These are phyloP conservation scores for Ogataea glucozyma DNA, from an alignment of 805 yeast genomes.

Conservation along the genomic window DNA sequence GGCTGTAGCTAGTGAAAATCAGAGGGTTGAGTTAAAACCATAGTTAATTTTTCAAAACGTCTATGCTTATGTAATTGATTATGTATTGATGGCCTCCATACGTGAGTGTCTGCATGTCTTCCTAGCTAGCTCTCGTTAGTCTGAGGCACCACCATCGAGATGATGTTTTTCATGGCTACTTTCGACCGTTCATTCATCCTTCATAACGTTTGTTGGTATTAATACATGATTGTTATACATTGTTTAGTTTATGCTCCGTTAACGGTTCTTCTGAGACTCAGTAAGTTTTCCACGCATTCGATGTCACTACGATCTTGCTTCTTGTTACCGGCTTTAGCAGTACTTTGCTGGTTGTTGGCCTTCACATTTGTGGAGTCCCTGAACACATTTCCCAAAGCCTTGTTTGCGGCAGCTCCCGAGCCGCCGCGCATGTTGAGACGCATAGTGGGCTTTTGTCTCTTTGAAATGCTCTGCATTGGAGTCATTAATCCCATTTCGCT, in stretches of 20 bases:
- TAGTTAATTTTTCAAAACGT: no score
- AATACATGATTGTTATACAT: slow-evolving; percentile 1
- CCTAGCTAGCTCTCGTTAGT: no score
- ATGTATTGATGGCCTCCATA: no score
- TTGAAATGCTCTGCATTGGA: slow-evolving; percentile 27
- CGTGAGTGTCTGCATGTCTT: no score
- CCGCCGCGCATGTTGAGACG: slow-evolving; percentile 19
- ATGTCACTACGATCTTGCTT: slow-evolving; percentile 18
- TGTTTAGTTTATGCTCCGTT: slow-evolving; percentile 1
- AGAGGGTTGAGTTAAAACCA: no score
- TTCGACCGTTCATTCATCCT: no score
- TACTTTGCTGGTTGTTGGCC: slow-evolving; percentile 6
- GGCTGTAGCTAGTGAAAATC: no score
- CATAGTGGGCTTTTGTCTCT: slow-evolving; percentile 36
- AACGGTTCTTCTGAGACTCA: slow-evolving; percentile 35
- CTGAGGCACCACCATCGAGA: no score
- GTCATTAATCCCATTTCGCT: slow-evolving; percentile 34
- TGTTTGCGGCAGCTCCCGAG: slow-evolving; percentile 7
- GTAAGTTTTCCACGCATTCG: slow-evolving; percentile 43
- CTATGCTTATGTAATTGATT: no score
- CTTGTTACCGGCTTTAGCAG: neutral
- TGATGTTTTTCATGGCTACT: no score
- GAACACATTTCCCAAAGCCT: slow-evolving; percentile 21
- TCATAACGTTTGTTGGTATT: neutral
- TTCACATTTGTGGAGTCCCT: slow-evolving; percentile 28